A percentile compares a stretch with the other conserved stretches of the same genome.
These are phyloP conservation scores for Aquilaria malaccensis DNA, from an alignment of 345 rosid genomes.

Conservation along the genomic window DNA sequence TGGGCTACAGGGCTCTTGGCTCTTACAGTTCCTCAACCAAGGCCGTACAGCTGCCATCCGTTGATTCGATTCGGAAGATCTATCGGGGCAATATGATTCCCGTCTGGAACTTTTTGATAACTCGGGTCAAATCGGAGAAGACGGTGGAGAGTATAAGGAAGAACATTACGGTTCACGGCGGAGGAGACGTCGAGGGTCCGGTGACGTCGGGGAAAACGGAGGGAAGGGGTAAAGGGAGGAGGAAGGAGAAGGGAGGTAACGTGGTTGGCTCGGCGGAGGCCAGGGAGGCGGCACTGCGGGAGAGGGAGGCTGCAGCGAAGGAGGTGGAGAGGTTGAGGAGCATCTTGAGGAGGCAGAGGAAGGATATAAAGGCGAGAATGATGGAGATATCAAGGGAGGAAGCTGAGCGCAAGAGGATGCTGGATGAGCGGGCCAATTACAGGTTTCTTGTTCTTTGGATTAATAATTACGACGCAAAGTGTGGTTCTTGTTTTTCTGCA, in stretches of 20 bases:
- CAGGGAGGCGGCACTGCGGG: constrained; percentile 61
- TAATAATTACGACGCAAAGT: not conserved
- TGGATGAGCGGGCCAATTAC: constrained; percentile 78
- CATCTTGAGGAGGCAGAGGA: constrained; percentile 67
- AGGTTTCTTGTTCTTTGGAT: constrained; percentile 31
- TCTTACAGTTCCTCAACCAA: constrained; percentile 48
- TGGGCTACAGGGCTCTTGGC: constrained; percentile 76
- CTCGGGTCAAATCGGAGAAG: constrained; percentile 82
- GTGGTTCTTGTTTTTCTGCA: not conserved
- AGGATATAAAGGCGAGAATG: constrained; percentile 85
- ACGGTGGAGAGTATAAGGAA: constrained; percentile 69
- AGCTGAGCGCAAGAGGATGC: constrained; percentile 91
- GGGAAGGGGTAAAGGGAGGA: constrained; percentile 44
- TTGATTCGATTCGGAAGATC: constrained; percentile 59
- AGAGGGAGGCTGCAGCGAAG: constrained; percentile 63
- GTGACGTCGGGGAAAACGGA: constrained; percentile 42
- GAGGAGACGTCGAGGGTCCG: constrained; percentile 20
- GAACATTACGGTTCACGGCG: constrained; percentile 74
- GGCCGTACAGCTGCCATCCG: constrained; percentile 55
- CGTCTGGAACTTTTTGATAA: constrained; percentile 56
- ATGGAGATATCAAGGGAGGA: constrained; percentile 87
- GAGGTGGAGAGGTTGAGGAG: constrained; percentile 83
- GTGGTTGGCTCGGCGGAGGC: constrained; percentile 37
- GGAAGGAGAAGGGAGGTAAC: constrained; percentile 42
- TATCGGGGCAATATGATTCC: constrained; percentile 89